Percentiles rank a stretch among this genome's conserved stretches.
These are phyloP conservation scores for Thymus mandschuricus DNA, from an alignment of 257 asterid genomes.

Conservation along the genomic window DNA sequence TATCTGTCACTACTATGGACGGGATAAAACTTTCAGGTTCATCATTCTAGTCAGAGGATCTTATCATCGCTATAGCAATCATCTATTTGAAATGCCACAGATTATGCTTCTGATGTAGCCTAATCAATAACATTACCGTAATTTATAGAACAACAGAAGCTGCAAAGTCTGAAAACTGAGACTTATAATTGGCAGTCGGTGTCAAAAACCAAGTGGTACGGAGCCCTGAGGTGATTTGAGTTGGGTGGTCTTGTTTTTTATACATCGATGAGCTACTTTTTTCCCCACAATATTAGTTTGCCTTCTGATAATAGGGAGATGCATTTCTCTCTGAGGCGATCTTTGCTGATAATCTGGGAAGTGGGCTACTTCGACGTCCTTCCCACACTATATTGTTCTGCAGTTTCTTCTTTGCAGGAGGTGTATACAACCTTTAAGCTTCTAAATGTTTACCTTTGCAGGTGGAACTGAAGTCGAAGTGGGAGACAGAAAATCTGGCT, in stretches of 20 bases:
- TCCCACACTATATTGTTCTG: conserved; percentile 7
- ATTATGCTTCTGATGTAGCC: neutral
- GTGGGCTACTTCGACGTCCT: neutral
- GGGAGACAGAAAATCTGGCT: conserved; percentile 72
- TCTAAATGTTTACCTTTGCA: conserved; percentile 33
- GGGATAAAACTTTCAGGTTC: neutral
- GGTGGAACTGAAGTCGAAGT: conserved; percentile 73
- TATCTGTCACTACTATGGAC: neutral
- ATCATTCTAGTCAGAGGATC: neutral
- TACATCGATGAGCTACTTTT: neutral
- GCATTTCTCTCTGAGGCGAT: neutral
- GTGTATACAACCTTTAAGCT: conserved; percentile 8
- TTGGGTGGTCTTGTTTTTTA: neutral
- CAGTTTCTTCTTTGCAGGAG: conserved; percentile 5
- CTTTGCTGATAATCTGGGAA: conserved; percentile 6
- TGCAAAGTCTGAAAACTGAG: neutral
- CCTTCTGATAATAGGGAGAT: neutral
- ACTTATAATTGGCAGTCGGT: neutral
- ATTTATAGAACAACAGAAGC: neutral
- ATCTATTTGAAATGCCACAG: neutral
- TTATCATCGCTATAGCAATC: neutral
- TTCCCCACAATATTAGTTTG: neutral
- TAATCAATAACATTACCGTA: neutral
- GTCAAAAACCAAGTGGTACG: neutral
- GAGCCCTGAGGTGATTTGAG: neutral